Percentiles rank a stretch among this genome's conserved stretches.
Evolutionary conservation across 768 basidiomycete species (phyloP).

Genomic region (Tylopilus felleus): DNA sequence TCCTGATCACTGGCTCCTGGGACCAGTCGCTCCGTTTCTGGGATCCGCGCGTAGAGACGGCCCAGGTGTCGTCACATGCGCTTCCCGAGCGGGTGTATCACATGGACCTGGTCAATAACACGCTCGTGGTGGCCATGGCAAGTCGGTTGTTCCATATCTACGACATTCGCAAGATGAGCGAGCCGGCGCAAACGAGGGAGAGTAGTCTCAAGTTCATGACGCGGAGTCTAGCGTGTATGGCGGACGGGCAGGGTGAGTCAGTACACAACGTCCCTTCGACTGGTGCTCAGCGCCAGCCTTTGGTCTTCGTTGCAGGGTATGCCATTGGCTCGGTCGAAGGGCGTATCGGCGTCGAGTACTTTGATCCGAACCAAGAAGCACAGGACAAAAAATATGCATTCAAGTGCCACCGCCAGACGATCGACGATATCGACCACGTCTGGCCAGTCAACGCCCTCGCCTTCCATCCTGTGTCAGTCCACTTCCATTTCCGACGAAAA

Average conservation of each 20-base stretch:
- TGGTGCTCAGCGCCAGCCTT: too few species aligned
- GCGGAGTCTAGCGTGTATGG: slow-evolving; percentile 86
- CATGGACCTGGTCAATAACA: slow-evolving; percentile 74
- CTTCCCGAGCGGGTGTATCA: slow-evolving; percentile 85
- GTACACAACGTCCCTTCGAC: too few species aligned
- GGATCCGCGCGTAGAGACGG: slow-evolving; percentile 65
- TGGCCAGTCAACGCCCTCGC: slow-evolving; percentile 96
- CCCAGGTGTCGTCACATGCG: slow-evolving; percentile 54
- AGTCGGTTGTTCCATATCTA: slow-evolving; percentile 88
- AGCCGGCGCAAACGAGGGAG: slow-evolving; percentile 77
- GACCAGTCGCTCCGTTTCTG: slow-evolving; percentile 86
- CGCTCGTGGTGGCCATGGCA: slow-evolving; percentile 90
- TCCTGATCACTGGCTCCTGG: slow-evolving; percentile 87
- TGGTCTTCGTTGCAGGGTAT: slow-evolving; percentile 50
- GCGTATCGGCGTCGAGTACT: slow-evolving; percentile 95
- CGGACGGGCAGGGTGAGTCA: slow-evolving; percentile 76
- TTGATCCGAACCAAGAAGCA: slow-evolving; percentile 70
- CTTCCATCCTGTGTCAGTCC: slow-evolving; percentile 79
- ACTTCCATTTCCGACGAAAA: neutral
- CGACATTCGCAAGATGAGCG: slow-evolving; percentile 74
- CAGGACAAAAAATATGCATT: slow-evolving; percentile 87
- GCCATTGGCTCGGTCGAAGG: slow-evolving; percentile 94
- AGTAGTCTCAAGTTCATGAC: slow-evolving; percentile 97
- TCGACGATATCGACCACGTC: slow-evolving; percentile 90
- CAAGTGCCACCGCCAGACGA: slow-evolving; percentile 91